Conservation (phyloP, 73 alveolate species). For the Durusdinium trenchii region DNA sequence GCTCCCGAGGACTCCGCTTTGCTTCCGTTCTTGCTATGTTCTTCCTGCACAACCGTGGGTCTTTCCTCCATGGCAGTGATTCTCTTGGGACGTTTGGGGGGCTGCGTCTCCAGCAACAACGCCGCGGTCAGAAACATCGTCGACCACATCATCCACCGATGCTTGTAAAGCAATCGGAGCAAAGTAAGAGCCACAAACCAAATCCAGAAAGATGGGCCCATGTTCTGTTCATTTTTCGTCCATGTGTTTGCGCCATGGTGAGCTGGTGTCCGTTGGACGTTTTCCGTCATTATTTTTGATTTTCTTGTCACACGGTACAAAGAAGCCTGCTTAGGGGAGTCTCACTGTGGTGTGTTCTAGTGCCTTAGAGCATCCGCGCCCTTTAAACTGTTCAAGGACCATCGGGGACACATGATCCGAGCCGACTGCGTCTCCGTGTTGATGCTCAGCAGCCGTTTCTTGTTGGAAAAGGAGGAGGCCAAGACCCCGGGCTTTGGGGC, state of each 20-base stretch:
- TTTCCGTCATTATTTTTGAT: too few relatives aligned
- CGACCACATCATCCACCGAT: not conserved
- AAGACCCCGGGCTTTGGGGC: slow-evolving; percentile 25
- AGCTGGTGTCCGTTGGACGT: not conserved
- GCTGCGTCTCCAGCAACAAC: too few relatives aligned
- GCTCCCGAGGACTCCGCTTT: not conserved
- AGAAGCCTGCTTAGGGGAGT: too few relatives aligned
- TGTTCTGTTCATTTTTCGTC: not conserved
- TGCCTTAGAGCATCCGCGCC: too few relatives aligned
- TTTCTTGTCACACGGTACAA: too few relatives aligned
- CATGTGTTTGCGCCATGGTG: not conserved
- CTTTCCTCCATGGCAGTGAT: slow-evolving; percentile 3
- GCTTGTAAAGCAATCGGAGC: not conserved
- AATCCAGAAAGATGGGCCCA: not conserved
- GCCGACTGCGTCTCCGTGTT: slow-evolving; percentile 14
- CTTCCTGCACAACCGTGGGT: not conserved
- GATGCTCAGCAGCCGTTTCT: not conserved
- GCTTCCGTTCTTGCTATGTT: slow-evolving; percentile 20
- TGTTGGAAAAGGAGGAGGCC: slow-evolving; percentile 48
- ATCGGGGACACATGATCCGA: too few relatives aligned
- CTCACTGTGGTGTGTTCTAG: not conserved
- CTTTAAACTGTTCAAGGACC: too few relatives aligned
- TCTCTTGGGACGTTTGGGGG: not conserved
- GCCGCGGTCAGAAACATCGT: too few relatives aligned
- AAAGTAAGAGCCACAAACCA: not conserved